These are phyloP conservation scores for Phlyctochytrium arcticum DNA, from an alignment of 192 early-diverging fungal genomes.

Conservation along the genomic window DNA sequence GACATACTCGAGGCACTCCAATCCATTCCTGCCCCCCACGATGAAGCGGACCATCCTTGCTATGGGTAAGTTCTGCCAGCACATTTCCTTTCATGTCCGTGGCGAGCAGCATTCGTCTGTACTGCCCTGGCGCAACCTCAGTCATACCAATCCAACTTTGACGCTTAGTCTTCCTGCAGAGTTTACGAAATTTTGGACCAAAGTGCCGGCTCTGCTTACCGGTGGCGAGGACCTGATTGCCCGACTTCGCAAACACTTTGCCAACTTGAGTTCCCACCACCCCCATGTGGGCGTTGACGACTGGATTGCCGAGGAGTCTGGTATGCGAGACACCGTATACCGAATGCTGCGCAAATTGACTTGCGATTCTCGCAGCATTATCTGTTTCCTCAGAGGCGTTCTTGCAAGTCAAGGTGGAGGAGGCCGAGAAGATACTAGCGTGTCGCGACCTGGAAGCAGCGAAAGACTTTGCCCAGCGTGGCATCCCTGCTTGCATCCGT, in stretches of 20 bases:
- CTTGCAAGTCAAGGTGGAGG: constrained; percentile 5
- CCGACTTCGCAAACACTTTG: constrained; percentile 25
- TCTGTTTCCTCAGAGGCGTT: constrained; percentile 30
- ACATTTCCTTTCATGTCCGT: too few species aligned
- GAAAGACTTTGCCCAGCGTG: constrained; percentile 31
- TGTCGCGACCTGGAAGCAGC: constrained; percentile 9
- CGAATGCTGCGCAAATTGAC: too few species aligned
- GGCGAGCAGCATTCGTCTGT: too few species aligned
- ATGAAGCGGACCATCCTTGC: too few species aligned
- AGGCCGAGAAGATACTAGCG: constrained; percentile 18
- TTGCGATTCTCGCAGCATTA: too few species aligned
- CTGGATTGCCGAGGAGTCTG: not conserved
- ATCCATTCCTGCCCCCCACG: too few species aligned
- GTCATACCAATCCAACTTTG: not conserved
- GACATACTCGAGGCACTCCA: constrained; percentile 40
- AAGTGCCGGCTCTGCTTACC: constrained; percentile 1
- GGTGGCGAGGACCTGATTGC: constrained; percentile 14
- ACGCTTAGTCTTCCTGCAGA: not conserved
- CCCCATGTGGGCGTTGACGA: constrained; percentile 30
- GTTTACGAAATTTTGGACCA: constrained; percentile 24
- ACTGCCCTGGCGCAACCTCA: not conserved
- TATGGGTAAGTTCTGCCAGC: too few species aligned
- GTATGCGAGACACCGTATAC: too few species aligned
- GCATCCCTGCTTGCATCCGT: constrained; percentile 37
- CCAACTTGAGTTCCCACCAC: constrained; percentile 19